Evolutionary conservation across 164 flowering plant genomes (phyloP).

Genomic region (Magnolia changhungtana): DNA sequence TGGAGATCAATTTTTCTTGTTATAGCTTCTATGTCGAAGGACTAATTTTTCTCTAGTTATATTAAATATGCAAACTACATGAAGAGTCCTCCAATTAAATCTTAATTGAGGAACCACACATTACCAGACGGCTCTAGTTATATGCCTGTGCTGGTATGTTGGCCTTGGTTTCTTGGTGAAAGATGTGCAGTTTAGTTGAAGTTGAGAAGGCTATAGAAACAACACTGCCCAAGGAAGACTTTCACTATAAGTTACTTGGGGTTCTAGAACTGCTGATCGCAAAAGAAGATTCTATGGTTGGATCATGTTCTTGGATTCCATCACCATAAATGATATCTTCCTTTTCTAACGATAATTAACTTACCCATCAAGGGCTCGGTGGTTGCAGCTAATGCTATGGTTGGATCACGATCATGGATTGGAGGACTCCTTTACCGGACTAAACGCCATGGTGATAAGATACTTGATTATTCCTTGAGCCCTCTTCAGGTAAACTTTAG

Average conservation of each 20-base stretch:
- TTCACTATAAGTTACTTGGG: too few species aligned
- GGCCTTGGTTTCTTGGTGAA: too few species aligned
- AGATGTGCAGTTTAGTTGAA: too few species aligned
- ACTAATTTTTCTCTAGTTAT: too few species aligned
- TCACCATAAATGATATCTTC: not conserved
- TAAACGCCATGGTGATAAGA: conserved; percentile 47
- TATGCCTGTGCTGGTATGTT: not conserved
- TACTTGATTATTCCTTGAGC: conserved; percentile 45
- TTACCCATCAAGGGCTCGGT: conserved; percentile 12
- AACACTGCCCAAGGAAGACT: too few species aligned
- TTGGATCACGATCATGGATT: conserved; percentile 89
- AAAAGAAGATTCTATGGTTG: not conserved
- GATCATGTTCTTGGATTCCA: not conserved
- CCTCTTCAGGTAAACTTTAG: conserved; percentile 57
- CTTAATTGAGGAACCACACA: not conserved
- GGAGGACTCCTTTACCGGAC: conserved; percentile 66
- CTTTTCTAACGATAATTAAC: not conserved
- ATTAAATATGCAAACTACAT: not conserved
- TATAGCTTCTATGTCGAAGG: not conserved
- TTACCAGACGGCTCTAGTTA: not conserved
- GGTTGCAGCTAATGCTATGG: conserved; percentile 95
- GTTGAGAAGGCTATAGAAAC: too few species aligned
- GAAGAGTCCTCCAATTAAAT: not conserved
- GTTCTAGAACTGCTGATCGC: too few species aligned
- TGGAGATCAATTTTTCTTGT: not conserved